Evolutionary conservation across 2,329 filamentous ascomycete genomes (phyloP).

Genomic region (Sphaerostilbella broomeana): DNA sequence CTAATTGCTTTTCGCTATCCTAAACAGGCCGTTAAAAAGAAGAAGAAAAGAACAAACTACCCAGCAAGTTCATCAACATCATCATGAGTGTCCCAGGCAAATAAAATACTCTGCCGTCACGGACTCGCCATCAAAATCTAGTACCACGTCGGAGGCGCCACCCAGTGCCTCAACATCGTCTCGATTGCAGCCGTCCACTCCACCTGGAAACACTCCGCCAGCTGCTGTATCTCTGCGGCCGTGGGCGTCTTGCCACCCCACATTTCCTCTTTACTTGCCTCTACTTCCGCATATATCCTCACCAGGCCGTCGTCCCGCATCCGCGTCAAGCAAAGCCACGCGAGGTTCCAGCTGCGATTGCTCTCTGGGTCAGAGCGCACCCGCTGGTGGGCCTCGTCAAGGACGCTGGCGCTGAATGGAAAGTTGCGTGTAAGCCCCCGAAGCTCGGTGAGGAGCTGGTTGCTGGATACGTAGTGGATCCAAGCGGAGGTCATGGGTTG

Average conservation of each 20-base stretch:
- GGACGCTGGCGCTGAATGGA: constrained; percentile 57
- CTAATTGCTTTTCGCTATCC: too few relatives aligned
- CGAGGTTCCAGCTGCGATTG: constrained; percentile 68
- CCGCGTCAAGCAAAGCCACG: constrained; percentile 64
- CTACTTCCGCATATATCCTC: constrained; percentile 50
- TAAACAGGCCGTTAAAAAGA: too few relatives aligned
- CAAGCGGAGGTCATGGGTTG: constrained; percentile 64
- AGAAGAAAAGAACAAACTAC: too few relatives aligned
- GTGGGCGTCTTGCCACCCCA: constrained; percentile 57
- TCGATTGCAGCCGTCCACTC: constrained; percentile 62
- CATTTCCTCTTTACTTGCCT: constrained; percentile 60
- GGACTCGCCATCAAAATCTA: too few relatives aligned
- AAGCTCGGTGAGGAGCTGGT: constrained; percentile 65
- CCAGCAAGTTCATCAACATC: too few relatives aligned
- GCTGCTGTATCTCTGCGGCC: constrained; percentile 48
- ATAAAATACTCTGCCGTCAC: too few relatives aligned
- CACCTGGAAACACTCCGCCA: constrained; percentile 55
- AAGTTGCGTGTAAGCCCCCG: constrained; percentile 60
- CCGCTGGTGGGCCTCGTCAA: constrained; percentile 58
- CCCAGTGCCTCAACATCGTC: constrained; percentile 65
- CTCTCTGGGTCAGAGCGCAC: constrained; percentile 59
- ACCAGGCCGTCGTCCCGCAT: constrained; percentile 58
- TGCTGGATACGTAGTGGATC: constrained; percentile 63
- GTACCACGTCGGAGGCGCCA: constrained; percentile 50
- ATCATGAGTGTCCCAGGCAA: too few relatives aligned